Evolutionary conservation across 805 yeast species (phyloP), one percentile per base, ranked within the genome.

Genomic region (Metschnikowia shivogae): DNA sequence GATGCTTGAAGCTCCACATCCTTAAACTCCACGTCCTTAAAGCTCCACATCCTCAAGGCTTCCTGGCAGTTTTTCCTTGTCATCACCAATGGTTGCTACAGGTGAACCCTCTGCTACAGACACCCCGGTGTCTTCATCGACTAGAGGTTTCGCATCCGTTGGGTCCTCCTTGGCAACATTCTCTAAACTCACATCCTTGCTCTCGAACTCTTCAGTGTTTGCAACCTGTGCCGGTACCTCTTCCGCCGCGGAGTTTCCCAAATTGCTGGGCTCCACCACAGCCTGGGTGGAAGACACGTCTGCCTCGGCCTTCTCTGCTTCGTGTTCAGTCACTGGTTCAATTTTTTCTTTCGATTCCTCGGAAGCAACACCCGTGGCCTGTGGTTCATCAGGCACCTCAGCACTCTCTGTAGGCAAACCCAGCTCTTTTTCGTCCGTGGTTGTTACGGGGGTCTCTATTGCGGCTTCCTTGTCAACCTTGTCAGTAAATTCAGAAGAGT

Each of bases 11-110:
- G 57, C 31, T 48, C 57, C 11, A 44, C 54, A 13, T 30, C 37
- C 33, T 47, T 44, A 47, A 42, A 45, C n/a, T n/a, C n/a, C n/a
- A n/a, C n/a, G n/a, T 2, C 40, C 55, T 35, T 44, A 47, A 42
- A 45, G 57, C 31, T 48, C 57, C 11, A 44, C 54, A 13, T 30
- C 37, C 33, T 47, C 50, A 17, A 41, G 47, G 34, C 47, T 51
- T 8, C 20, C 17, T n/a, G 39, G 45, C 19, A 41, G 44, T 19
- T 58, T 54, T 39, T 45, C 53, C 19, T 50, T 53, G 14, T 46
- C 52, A 26, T 47, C 36, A 7, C 17, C 29, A 8, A 35, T 41
- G 20, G 37, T 34, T 27, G 13, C 38, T 12, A 30, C 37, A 4
- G 36, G 34, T 8, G 42, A 37, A 9, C 38, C 43, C 7, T 35